These are phyloP conservation scores for Astragalus glycyphyllos DNA, from an alignment of 306 rosid genomes.

Conservation along the genomic window DNA sequence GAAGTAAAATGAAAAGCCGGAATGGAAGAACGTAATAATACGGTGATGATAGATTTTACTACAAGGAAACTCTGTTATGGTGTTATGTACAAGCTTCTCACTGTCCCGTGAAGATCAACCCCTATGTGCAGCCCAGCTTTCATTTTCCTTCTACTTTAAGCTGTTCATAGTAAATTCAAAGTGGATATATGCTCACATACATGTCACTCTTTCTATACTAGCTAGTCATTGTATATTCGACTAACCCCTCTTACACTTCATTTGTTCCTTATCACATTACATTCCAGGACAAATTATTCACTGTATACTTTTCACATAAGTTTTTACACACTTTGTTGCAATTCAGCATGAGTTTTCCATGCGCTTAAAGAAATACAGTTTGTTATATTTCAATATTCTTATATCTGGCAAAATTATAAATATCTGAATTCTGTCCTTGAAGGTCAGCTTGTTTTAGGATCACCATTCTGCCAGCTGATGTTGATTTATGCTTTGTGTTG, in stretches of 20 bases:
- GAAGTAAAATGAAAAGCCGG: constrained; percentile 27
- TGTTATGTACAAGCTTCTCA: constrained; percentile 17
- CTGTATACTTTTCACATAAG: neutral
- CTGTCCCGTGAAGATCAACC: constrained; percentile 27
- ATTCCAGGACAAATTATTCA: constrained; percentile 10
- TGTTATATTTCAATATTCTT: constrained; percentile 29
- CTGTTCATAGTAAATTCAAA: constrained; percentile 31
- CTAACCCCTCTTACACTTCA: constrained; percentile 21
- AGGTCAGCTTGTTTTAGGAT: constrained; percentile 19
- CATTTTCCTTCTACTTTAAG: constrained; percentile 8
- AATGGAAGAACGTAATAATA: neutral
- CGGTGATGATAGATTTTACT: constrained; percentile 17
- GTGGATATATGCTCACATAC: neutral
- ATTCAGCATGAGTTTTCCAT: constrained; percentile 19
- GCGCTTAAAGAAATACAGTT: constrained; percentile 17
- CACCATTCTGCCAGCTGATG: constrained; percentile 1
- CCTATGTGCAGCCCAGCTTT: neutral
- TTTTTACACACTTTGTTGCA: constrained; percentile 13
- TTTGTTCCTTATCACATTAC: constrained; percentile 32
- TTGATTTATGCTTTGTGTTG: constrained; percentile 12
- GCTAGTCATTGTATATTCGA: constrained; percentile 16
- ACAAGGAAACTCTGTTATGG: constrained; percentile 38
- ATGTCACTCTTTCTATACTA: constrained; percentile 13
- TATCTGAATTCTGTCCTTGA: constrained; percentile 25
- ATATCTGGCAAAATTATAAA: neutral